Evolutionary conservation across 2,329 filamentous ascomycete species (phyloP).

Genomic region (Rhytidhysteron rufulum): DNA sequence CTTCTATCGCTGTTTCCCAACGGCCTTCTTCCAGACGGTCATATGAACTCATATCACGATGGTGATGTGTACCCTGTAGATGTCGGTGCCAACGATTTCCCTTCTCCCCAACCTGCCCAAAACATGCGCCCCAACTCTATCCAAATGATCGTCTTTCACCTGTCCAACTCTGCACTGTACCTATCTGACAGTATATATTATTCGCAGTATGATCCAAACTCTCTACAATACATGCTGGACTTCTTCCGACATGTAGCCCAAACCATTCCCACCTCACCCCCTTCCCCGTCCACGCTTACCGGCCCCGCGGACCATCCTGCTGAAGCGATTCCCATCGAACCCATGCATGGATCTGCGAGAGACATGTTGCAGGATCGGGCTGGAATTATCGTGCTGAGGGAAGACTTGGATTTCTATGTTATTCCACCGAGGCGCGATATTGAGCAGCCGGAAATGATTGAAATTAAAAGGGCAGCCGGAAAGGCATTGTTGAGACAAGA

Average conservation of each 20-base stretch:
- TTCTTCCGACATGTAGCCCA: constrained; percentile 96
- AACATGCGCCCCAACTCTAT: constrained; percentile 25
- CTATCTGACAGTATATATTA: constrained; percentile 54
- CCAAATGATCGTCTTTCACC: constrained; percentile 37
- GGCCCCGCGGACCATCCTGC: constrained; percentile 25
- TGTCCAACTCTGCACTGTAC: constrained; percentile 47
- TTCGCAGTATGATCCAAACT: constrained; percentile 88
- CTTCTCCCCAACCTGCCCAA: constrained; percentile 23
- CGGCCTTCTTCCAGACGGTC: constrained; percentile 93
- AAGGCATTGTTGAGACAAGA: constrained; percentile 81
- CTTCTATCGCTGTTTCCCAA: constrained; percentile 97
- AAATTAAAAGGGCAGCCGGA: constrained; percentile 89
- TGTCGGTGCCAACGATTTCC: constrained; percentile 59
- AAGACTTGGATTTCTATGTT: constrained; percentile 96
- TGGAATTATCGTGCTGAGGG: constrained; percentile 92
- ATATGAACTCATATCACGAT: constrained; percentile 89
- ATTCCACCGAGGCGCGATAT: constrained; percentile 87
- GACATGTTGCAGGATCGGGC: constrained; percentile 83
- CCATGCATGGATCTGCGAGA: constrained; percentile 64
- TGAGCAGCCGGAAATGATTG: constrained; percentile 84
- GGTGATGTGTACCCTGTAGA: constrained; percentile 95
- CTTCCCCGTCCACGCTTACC: constrained; percentile 54
- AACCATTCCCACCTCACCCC: constrained; percentile 76
- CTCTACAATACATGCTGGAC: constrained; percentile 97
- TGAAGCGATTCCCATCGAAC: constrained; percentile 66